Base-by-base conservation (phyloP, 2,329 filamentous ascomycete species). In the Fragosphaeria purpurea region DNA sequence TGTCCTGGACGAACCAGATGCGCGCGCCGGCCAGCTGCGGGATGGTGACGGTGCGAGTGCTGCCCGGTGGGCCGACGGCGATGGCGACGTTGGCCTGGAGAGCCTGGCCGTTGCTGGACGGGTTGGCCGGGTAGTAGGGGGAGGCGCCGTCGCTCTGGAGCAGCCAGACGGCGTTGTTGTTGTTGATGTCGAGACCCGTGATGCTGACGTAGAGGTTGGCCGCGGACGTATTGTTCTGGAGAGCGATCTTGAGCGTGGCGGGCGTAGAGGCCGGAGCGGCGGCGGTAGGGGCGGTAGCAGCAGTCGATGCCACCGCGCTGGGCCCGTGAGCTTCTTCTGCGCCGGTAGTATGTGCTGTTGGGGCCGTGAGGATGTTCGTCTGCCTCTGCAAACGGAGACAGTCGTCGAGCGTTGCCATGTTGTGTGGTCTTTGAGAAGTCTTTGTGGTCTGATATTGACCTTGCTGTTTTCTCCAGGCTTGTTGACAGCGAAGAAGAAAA, bases 1-100 rank as follows among this genome's bases (percentile, higher is more conserved):
- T 67, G 57, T 76, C 77, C 53, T 78, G 70, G 50, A 74, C 79
- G 64, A 87, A 85, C 81, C 83, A 90, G 62, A 89, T 79, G 48
- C 86, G 76, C 1, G 79, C 85, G 30, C 84, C 85, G 4, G 77
- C 82, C 32, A 88, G 73, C 53, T 81, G 81, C 9, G 86, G 86
- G 54, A 89, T 80, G 1, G 76, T 81, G 31, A 86, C 70, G 3
- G 70, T 77, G 33, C 70, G 76, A 0, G 75, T 77, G 42, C 71
- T 68, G 6, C 85, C 85, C 0, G 81, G 72, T 0, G 70, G 68
- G 11, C 83, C 83, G 5, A 89, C 68, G 1, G 70, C 64, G 54
- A 90, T 88, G 39, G 77, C 76, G 58, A 77, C 77, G 63, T 88
- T 71, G 35, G 67, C 70, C 3, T 66, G 65, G 12, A 87, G 69